phyloP scores from a whole-genome alignment of 2,329 filamentous ascomycete species.

The Aspergillus versicolor region DNA sequence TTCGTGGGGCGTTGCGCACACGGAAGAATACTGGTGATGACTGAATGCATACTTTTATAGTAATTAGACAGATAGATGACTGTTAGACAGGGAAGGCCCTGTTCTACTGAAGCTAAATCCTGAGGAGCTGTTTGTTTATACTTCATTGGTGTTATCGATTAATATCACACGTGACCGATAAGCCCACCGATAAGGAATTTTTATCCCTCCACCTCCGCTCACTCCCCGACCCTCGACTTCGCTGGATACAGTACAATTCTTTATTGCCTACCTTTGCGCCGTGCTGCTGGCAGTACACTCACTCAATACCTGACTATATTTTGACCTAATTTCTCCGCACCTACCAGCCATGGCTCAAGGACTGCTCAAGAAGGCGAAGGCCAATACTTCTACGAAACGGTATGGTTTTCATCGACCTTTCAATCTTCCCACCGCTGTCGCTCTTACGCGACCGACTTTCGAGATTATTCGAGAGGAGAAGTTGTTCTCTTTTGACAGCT shows the following conservation, averaged over 20 bases:
- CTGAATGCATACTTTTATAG: too few relatives aligned
- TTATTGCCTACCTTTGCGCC: not conserved
- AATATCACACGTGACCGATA: not conserved
- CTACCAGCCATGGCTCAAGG: conserved; percentile 21
- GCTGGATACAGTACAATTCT: not conserved
- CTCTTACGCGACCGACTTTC: too few relatives aligned
- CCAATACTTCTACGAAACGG: conserved; percentile 34
- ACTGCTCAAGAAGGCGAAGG: conserved; percentile 43
- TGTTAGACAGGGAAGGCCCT: too few relatives aligned
- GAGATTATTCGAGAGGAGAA: not conserved
- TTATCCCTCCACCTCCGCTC: not conserved
- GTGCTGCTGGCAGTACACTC: conserved; percentile 7
- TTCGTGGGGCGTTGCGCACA: too few relatives aligned
- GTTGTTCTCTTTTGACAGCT: not conserved
- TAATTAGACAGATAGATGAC: too few relatives aligned
- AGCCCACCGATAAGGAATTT: not conserved
- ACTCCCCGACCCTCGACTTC: not conserved
- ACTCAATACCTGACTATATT: not conserved
- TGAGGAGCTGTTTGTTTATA: too few relatives aligned
- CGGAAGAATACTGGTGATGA: too few relatives aligned
- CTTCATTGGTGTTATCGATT: not conserved
- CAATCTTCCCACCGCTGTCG: not conserved
- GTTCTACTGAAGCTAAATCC: not conserved
- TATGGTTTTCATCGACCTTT: conserved; percentile 22
- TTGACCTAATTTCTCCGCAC: not conserved